Base-by-base conservation (phyloP, 257 asterid genomes). In the Orobanche coerulescens region DNA sequence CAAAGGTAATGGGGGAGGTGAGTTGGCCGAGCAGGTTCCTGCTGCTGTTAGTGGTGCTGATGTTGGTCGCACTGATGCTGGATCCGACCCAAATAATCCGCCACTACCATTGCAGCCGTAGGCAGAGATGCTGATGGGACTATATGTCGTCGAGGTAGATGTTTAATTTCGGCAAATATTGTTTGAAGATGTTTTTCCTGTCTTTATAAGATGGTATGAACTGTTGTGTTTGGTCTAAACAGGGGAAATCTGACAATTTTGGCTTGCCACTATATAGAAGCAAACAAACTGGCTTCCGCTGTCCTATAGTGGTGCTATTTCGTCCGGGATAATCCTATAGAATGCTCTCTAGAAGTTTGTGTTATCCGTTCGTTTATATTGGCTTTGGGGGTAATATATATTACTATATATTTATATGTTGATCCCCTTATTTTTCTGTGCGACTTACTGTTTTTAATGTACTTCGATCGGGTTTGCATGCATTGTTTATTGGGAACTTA, bases 1-100 rank as follows among this genome's bases (percentile, higher is more conserved):
- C 43, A 42, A 7, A 13, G 75, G 79, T 65, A 54, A 66, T 25
- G 79, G 8, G 57, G 83, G 75, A 61, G 62, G 57, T 24, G 77
- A 46, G 60, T 54, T 73, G 3, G 36, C 33, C 5, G 74, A 56
- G 47, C 69, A 50, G 72, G 62, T 28, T 50, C 78, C 74, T 10
- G 42, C 49, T 24, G 70, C 30, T 53, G 50, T 70, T 7, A 58
- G 37, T 24, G 73, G n/a, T n/a, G n/a, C n/a, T n/a, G n/a, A n/a
- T n/a, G n/a, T n/a, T n/a, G n/a, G n/a, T n/a, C n/a, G n/a, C n/a
- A n/a, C n/a, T n/a, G n/a, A 51, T 42, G n/a, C 66, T 28, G 75
- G 67, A 59, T 23, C 62, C 14, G 62, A 61, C 51, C 67, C 83
- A 37, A 73, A 33, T 64, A 68, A 65, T 46, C 69, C 65, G n/a